Evolutionary conservation across 495 filamentous ascomycete genomes (phyloP).

Genomic region (Hamigera avellanea): DNA sequence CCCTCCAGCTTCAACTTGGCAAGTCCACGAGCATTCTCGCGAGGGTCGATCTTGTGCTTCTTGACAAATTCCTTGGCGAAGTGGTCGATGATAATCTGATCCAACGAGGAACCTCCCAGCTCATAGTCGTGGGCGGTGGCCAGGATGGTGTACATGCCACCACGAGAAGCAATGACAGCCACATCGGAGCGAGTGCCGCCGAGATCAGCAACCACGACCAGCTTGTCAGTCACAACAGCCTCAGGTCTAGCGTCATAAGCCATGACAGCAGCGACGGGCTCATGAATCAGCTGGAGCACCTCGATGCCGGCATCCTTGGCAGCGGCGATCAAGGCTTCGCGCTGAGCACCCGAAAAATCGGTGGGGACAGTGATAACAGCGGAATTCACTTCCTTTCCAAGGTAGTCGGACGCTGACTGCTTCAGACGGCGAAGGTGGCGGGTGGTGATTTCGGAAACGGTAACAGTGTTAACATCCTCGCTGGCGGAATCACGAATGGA

Average conservation of each 20-base stretch:
- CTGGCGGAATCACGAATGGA: conserved; percentile 64
- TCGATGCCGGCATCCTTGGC: conserved; percentile 77
- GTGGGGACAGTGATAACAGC: conserved; percentile 91
- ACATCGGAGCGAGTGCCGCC: conserved; percentile 90
- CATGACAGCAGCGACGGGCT: conserved; percentile 84
- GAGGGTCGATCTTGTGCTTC: conserved; percentile 81
- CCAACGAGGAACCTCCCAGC: conserved; percentile 67
- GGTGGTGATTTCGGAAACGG: conserved; percentile 75
- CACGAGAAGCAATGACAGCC: conserved; percentile 76
- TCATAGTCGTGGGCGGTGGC: conserved; percentile 94
- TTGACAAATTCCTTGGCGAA: conserved; percentile 98
- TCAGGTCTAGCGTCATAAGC: conserved; percentile 86
- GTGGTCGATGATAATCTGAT: conserved; percentile 85
- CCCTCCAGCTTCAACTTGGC: conserved; percentile 90
- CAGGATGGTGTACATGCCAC: conserved; percentile 92
- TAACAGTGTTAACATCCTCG: conserved; percentile 56
- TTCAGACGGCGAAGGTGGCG: conserved; percentile 76
- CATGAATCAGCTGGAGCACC: conserved; percentile 82
- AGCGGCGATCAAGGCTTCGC: conserved; percentile 62
- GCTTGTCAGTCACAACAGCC: conserved; percentile 66
- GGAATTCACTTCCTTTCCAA: conserved; percentile 83
- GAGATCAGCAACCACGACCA: conserved; percentile 82
- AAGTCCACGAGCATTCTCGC: conserved; percentile 64
- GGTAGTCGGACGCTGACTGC: conserved; percentile 76
- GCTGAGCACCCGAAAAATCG: conserved; percentile 79